Evolutionary conservation across 106 monocot species (phyloP), one percentile per base, ranked within the genome.

Genomic region (Dioscorea alata): DNA sequence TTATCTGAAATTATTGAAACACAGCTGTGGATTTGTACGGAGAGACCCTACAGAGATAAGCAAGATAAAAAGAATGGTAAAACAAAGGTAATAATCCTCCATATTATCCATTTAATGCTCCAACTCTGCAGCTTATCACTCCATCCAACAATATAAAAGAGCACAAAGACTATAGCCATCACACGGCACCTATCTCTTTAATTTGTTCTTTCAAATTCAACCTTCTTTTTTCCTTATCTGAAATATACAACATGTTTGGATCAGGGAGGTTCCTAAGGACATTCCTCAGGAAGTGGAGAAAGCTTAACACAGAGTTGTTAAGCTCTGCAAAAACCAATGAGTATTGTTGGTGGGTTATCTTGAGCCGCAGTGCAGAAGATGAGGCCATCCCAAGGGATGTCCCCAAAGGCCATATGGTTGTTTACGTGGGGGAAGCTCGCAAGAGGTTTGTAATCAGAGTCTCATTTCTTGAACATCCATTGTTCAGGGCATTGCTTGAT

Each of bases 401-500:
- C 2, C 82, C 82, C 2, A 82, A 76, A 63, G 76, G 82, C 21
- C 82, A 82, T 49, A 31, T 76, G 35, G 76, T 73, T 12, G 72
- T 82, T 9, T 82, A 82, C 23, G 82, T 82, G 7, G 76, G 82
- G 0, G 77, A 77, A 23, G 63, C 64, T 1, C 34, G 57, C 50
- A 76, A 67, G 73, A 72, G 82, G 33, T 82, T 82, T 51, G 73
- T 82, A 12, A 64, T 82, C 50, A 67, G 13, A 0, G 50, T 77
- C 15, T 63, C 61, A 10, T 68, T 69, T 31, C 71, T 82, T 23
- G 31, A 60, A 18, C 82, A 77, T 42, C 82, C 82, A 0, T 49
- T 82, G 49, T 76, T 82, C 64, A 53, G 48, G n/a, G 69, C 67
- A 13, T 34, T 82, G 15, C 76, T 82, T 5, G 69, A 82, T 25